Base-by-base conservation (phyloP, 805 yeast species). In the Citeromyces matritensis region DNA sequence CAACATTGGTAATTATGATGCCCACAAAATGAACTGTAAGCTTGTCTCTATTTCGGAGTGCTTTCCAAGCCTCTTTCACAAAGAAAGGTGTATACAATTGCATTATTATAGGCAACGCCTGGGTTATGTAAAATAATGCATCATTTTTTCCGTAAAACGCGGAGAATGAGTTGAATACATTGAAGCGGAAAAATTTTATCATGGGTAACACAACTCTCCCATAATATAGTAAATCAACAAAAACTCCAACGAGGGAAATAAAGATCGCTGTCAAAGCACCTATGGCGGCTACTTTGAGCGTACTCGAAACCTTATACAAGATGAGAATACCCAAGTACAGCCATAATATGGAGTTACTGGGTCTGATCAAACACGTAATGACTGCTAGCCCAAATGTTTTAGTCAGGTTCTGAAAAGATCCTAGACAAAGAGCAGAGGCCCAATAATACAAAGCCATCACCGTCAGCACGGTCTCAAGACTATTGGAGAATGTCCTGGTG, bases 291-390 rank as follows among this genome's bases (percentile, higher is more conserved):
- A 31, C 38, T 10, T 30, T 13, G 0, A 37, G 14, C 9, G 32
- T 23, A n/a, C 9, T 25, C 9, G 15, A 9, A 4, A 49, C 25
- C 24, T 37, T 30, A 13, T 33, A 1, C 1, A 59, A 31, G 9
- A 58, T 31, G 15, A 47, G 42, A 0, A 48, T 25, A 0, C 91
- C 94, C 14, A 81, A 50, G 17, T 63, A 55, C 0, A 64, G 23
- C 98, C 98, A 91, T 3, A 85, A 54, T 1, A 86, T 43, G 0
- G 64, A 78, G 48, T 82, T 85, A 0, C 94, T 83, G 1, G 98
- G 97, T 35, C 98, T 60, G 6, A 84, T 67, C 1, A 84, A 54
- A 41, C 86, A 78, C 14, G 82, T 60, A 2, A 71, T 24, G 2
- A 72, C 63, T 0, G 83, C 91, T 23, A 75, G 45, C 0, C 50